Conservation (phyloP, 2,329 filamentous ascomycete species). For the Neopestalotiopsis sp. region DNA sequence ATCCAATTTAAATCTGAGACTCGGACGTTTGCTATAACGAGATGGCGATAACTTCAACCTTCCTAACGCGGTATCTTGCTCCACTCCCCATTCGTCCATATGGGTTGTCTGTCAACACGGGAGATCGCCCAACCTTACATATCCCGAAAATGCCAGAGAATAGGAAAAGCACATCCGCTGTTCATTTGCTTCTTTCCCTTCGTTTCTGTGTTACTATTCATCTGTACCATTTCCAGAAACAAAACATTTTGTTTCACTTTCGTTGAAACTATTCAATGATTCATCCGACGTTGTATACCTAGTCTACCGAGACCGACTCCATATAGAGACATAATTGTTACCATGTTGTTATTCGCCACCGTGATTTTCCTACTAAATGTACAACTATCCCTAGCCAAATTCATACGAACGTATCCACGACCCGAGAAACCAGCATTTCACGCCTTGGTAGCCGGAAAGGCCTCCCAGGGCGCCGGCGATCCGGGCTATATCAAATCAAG, state of each 20-base stretch:
- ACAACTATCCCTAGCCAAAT: background rate
- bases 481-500: constrained; percentile 30
- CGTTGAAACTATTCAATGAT: background rate
- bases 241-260: background rate
- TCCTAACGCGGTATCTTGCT: constrained; percentile 11
- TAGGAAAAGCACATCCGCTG: background rate
- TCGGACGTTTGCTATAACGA: constrained; percentile 1
- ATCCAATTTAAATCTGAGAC: background rate
- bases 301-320: background rate
- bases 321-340: too few species aligned
- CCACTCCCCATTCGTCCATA: background rate
- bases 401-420: background rate
- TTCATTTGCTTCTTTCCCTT: background rate
- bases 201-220: background rate
- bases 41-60: constrained; percentile 16
- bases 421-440: background rate
- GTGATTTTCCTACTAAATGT: background rate
- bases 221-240: too few species aligned
- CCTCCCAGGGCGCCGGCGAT: background rate
- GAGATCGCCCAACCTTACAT: background rate
- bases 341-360: background rate
- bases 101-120: background rate
- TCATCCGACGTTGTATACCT: background rate
- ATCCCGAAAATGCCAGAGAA: background rate
- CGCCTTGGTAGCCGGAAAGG: background rate